phyloP scores from a whole-genome alignment of 768 basidiomycete genomes.

The Boletus vermiculosoides region DNA sequence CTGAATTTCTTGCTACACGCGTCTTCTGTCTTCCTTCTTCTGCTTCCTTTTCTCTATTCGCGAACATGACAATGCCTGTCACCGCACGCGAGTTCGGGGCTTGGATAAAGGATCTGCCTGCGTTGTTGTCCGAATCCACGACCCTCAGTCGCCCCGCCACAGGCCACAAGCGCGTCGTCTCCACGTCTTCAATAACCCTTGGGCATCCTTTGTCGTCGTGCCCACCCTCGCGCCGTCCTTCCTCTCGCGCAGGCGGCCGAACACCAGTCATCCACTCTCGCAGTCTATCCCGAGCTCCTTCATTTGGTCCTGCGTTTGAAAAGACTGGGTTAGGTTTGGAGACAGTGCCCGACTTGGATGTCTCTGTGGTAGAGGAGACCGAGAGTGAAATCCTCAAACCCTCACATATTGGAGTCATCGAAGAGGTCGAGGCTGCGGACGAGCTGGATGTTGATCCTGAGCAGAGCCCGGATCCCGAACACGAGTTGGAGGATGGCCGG shows the following conservation, averaged over 20 bases:
- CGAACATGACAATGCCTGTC: slow-evolving; percentile 39
- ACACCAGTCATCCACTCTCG: slow-evolving; percentile 55
- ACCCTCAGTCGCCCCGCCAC: slow-evolving; percentile 29
- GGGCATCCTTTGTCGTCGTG: slow-evolving; percentile 64
- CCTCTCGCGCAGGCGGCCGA: slow-evolving; percentile 58
- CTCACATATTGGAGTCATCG: slow-evolving; percentile 32
- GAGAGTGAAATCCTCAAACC: slow-evolving; percentile 34
- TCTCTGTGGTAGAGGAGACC: slow-evolving; percentile 39
- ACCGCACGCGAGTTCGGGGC: slow-evolving; percentile 80
- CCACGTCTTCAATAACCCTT: slow-evolving; percentile 54
- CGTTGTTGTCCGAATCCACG: slow-evolving; percentile 52
- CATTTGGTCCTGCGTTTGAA: slow-evolving; percentile 49
- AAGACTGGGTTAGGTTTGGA: slow-evolving; percentile 43
- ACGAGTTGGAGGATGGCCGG: slow-evolving; percentile 35
- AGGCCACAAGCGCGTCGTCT: slow-evolving; percentile 56
- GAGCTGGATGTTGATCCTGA: slow-evolving; percentile 29
- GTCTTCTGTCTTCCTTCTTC: slow-evolving; percentile 78
- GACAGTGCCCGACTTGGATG: slow-evolving; percentile 53
- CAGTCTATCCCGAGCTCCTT: slow-evolving; percentile 62
- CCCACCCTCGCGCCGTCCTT: slow-evolving; percentile 69
- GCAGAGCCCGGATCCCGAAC: slow-evolving; percentile 20
- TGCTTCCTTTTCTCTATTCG: slow-evolving; percentile 37
- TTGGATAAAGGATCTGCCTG: slow-evolving; percentile 84
- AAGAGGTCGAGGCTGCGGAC: slow-evolving; percentile 39
- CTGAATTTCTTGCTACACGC: slow-evolving; percentile 78